These are phyloP conservation scores for Arxiozyma telluris DNA, from an alignment of 1,139 yeast genomes.

Conservation along the genomic window DNA sequence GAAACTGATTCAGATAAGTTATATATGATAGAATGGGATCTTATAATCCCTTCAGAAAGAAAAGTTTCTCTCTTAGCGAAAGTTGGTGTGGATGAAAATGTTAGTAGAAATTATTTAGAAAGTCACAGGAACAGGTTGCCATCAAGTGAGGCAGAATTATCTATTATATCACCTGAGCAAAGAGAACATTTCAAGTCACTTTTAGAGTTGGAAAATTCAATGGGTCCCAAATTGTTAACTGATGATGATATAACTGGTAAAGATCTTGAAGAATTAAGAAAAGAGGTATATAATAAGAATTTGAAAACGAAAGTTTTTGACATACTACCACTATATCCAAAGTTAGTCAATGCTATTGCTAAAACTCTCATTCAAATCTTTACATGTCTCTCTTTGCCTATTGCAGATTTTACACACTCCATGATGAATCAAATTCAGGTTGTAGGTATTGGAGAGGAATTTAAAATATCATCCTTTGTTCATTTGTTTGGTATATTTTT, in stretches of 20 bases:
- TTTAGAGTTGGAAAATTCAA: not conserved
- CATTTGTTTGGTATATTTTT: constrained; percentile 43
- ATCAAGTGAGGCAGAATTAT: not conserved
- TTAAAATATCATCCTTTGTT: constrained; percentile 37
- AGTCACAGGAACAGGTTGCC: constrained; percentile 21
- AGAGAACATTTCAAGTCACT: not conserved
- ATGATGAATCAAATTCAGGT: constrained; percentile 34
- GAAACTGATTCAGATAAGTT: constrained; percentile 29
- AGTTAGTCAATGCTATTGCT: constrained; percentile 41
- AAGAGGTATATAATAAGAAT: constrained; percentile 21
- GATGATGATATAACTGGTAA: not conserved
- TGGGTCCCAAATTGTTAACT: not conserved
- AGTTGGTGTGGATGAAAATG: constrained; percentile 20
- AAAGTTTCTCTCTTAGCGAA: constrained; percentile 17
- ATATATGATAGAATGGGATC: constrained; percentile 39
- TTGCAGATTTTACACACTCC: constrained; percentile 28
- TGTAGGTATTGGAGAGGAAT: constrained; percentile 26
- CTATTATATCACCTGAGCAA: not conserved
- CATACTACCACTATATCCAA: constrained; percentile 44
- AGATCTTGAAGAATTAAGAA: constrained; percentile 21
- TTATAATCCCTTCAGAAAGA: constrained; percentile 21
- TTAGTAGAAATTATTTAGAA: constrained; percentile 20
- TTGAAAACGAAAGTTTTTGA: constrained; percentile 42
- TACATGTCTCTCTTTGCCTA: constrained; percentile 17
- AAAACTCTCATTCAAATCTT: constrained; percentile 36